Evolutionary conservation across 208 protist species (phyloP).

Genomic region (Acanthamoeba sp.): DNA sequence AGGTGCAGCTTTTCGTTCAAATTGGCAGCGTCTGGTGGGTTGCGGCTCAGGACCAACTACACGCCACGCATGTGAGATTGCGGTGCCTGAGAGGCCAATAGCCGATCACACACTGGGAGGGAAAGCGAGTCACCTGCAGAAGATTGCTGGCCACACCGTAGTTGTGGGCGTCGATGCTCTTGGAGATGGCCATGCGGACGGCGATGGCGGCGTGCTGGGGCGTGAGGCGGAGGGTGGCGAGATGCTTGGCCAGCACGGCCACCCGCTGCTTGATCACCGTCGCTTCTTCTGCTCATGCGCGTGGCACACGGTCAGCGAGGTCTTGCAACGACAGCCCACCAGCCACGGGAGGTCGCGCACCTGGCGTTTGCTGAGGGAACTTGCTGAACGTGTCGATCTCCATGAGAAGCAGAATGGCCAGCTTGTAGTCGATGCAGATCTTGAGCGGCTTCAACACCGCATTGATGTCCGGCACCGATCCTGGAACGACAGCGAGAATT

Average conservation of each 20-base stretch:
- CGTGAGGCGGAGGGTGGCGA: background rate
- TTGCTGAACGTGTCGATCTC: conserved; percentile 13
- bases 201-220: conserved; percentile 14
- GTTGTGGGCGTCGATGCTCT: conserved; percentile 36
- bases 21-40: conserved; percentile 34
- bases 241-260: background rate
- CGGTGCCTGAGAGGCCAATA: too few relatives aligned
- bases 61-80: too few relatives aligned
- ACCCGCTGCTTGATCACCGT: background rate
- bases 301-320: too few relatives aligned
- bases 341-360: background rate
- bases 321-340: too few relatives aligned
- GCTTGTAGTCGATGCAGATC: conserved; percentile 55
- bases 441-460: conserved; percentile 3
- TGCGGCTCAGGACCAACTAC: conserved; percentile 12
- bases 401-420: conserved; percentile 59
- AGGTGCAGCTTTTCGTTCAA: conserved; percentile 47
- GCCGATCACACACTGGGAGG: too few relatives aligned
- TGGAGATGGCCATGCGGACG: conserved; percentile 22
- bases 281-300: conserved; percentile 37
- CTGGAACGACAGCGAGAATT: background rate
- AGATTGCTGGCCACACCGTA: conserved; percentile 44
- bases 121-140: background rate
- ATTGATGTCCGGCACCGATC: conserved; percentile 22
- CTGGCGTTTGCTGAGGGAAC: background rate